Evolutionary conservation across 345 rosid species (phyloP), one percentile per base, ranked within the genome.

Genomic region (Lenwebbia sp.): DNA sequence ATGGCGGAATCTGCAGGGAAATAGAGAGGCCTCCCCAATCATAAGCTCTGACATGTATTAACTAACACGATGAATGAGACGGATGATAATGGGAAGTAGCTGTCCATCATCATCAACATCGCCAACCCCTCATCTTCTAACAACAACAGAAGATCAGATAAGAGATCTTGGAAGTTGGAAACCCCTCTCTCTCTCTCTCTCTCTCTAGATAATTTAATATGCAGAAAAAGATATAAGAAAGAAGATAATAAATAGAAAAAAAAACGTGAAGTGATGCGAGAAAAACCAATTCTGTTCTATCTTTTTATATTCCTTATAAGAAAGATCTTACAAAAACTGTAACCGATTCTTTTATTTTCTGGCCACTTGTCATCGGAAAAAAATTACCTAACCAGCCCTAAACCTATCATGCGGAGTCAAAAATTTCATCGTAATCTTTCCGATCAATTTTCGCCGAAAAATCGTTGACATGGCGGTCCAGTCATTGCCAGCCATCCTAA

Each of bases 401-500:
- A 33, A 65, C 7, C 3, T 4, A 3, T 62, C 15, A 9, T 30
- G 0, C 4, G 23, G 1, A 70, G 25, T 56, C 26, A 70, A 19
- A 37, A 19, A 19, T 70, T 70, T 4, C 25, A 33, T 33, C 10
- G 6, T 33, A 40, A 19, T 17, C 13, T 8, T 65, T 33, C 21
- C 1, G 5, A 21, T 37, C 4, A 70, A 19, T 10, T 70, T 70
- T 19, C 0, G 0, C 19, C 40, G 13, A 1, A 37, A 65, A 37
- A 33, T 37, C 2, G 1, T 8, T 62, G 5, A 15, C 40, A 6
- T 14, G 8, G 3, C 0, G 1, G 10, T 60, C 17, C 14, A 28
- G 11, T 62, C 10, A 30, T 62, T 0, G 0, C 1, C 8, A 4
- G 0, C 19, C 3, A 9, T 33, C 13, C 13, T 23, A 9, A 1